Evolutionary conservation across 306 rosid genomes (phyloP).

Genomic region (Fagus sylvatica): DNA sequence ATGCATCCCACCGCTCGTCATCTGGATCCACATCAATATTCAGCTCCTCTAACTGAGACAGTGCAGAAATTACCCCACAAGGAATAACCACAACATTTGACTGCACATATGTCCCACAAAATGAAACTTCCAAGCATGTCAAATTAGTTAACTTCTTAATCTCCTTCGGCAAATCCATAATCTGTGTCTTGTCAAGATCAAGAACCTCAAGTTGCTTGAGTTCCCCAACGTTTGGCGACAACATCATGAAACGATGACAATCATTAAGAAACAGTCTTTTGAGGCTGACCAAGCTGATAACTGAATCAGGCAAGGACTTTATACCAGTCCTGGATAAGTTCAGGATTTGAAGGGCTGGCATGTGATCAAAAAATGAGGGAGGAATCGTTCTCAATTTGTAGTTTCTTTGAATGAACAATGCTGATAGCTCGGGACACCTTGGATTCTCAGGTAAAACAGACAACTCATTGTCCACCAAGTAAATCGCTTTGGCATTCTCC

Average conservation of each 20-base stretch:
- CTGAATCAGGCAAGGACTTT: slow-evolving; percentile 7
- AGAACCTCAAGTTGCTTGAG: neutral
- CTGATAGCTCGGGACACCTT: neutral
- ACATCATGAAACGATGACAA: slow-evolving; percentile 21
- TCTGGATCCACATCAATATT: too few species aligned
- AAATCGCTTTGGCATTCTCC: neutral
- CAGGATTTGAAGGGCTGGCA: slow-evolving; percentile 1
- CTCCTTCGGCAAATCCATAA: too few species aligned
- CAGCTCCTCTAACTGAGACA: neutral
- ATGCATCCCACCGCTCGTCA: too few species aligned
- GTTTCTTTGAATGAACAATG: slow-evolving; percentile 14
- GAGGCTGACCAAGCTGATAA: neutral
- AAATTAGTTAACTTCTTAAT: too few species aligned
- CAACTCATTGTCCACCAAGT: slow-evolving; percentile 7
- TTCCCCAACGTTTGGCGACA: slow-evolving; percentile 1
- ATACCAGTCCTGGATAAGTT: slow-evolving; percentile 28
- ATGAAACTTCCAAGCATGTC: neutral
- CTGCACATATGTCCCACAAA: neutral
- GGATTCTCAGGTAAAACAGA: slow-evolving; percentile 21
- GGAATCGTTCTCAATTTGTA: slow-evolving; percentile 12
- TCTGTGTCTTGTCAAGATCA: too few species aligned
- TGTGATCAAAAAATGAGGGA: neutral
- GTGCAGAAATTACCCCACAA: neutral
- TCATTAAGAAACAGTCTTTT: neutral
- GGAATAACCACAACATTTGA: slow-evolving; percentile 3